A percentile compares a stretch with the other conserved stretches of the same genome.
These are phyloP conservation scores for Acacia concinna DNA, from an alignment of 331 rosid genomes.

Conservation along the genomic window DNA sequence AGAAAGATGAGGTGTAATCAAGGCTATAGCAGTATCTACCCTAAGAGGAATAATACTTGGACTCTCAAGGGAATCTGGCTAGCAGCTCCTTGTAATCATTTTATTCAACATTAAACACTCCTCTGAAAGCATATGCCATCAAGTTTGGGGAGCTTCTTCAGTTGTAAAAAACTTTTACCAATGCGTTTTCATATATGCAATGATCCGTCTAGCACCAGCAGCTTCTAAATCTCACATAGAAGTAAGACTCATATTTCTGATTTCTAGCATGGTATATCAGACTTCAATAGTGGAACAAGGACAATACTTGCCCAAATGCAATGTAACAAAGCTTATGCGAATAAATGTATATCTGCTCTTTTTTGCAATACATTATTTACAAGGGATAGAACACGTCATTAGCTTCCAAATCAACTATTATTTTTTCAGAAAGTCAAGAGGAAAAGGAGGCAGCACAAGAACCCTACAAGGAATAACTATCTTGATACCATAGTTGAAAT, in stretches of 20 bases:
- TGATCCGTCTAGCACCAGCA: constrained; percentile 28
- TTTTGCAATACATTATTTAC: neutral
- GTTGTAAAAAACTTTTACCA: constrained; percentile 14
- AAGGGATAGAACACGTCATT: neutral
- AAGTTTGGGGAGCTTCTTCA: constrained; percentile 4
- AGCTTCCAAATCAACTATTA: neutral
- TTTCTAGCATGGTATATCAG: constrained; percentile 12
- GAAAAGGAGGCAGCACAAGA: neutral
- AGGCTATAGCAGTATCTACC: constrained; percentile 9
- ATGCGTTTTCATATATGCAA: constrained; percentile 17
- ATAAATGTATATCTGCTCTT: neutral
- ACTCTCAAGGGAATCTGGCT: neutral
- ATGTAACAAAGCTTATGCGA: constrained; percentile 10
- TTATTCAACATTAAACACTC: constrained; percentile 23
- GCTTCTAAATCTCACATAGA: constrained; percentile 20
- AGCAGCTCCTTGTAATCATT: neutral
- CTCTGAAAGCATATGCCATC: constrained; percentile 21
- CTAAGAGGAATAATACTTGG: constrained; percentile 28
- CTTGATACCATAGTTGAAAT: neutral
- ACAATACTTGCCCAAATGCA: neutral
- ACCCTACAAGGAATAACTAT: neutral
- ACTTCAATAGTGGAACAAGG: neutral
- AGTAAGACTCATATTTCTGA: constrained; percentile 2
- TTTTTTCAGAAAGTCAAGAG: neutral
- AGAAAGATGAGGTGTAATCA: constrained; percentile 11